phyloP scores from a whole-genome alignment of 441 rosid species.

The Mallotus repandus region DNA sequence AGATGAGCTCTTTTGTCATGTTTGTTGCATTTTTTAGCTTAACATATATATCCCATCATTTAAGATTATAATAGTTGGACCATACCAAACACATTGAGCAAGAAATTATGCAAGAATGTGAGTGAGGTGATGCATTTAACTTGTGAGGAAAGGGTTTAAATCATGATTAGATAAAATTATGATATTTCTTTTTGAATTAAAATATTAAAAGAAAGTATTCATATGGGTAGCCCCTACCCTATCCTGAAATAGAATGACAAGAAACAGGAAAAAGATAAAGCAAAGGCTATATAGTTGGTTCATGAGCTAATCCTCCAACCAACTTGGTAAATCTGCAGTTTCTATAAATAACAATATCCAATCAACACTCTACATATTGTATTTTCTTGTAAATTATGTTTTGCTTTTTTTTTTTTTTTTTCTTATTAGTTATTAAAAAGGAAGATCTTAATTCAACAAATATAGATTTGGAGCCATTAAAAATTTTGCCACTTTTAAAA shows the following conservation, averaged over 20 bases:
- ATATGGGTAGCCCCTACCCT: background rate
- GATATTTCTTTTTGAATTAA: no score
- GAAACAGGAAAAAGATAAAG: background rate
- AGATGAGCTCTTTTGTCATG: no score
- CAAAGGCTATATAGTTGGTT: slow-evolving; percentile 1
- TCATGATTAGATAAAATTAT: no score
- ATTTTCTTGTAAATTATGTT: background rate
- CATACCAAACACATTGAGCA: no score
- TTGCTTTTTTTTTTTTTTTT: background rate
- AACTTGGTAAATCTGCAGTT: background rate
- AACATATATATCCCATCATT: no score
- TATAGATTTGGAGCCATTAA: background rate
- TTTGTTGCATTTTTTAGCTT: no score
- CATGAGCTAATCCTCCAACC: background rate
- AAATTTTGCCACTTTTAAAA: background rate
- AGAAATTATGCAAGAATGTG: no score
- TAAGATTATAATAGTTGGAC: no score
- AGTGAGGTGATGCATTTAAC: no score
- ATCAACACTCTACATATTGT: background rate
- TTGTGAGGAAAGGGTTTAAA: no score
- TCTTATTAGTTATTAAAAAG: background rate
- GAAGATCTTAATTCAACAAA: background rate
- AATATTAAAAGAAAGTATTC: background rate
- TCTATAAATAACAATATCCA: background rate
- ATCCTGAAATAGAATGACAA: background rate